Evolutionary conservation across 192 early-diverging fungal genomes (phyloP).

Genomic region (Podila verticillata): DNA sequence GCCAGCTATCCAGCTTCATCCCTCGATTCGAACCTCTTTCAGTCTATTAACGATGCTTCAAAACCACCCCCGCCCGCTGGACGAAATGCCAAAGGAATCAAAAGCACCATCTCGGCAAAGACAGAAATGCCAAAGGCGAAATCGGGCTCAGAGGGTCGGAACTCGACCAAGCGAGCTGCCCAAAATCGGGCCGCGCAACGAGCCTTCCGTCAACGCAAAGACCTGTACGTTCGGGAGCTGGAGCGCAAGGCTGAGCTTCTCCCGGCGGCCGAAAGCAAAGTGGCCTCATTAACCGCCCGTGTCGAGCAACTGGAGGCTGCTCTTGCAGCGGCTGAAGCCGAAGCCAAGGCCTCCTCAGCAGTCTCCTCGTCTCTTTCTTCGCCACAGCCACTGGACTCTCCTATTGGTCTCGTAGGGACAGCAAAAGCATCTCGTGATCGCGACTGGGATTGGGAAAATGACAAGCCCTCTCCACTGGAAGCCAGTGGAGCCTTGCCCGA

Average conservation of each 20-base stretch:
- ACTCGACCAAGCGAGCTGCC: constrained; percentile 76
- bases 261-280: constrained; percentile 17
- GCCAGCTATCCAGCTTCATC: neutral
- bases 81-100: no score
- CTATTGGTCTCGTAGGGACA: neutral
- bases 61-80: no score
- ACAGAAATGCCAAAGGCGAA: no score
- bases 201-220: constrained; percentile 88
- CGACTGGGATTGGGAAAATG: constrained; percentile 27
- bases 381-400: neutral
- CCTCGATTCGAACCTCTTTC: no score
- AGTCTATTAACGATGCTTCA: no score
- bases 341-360: neutral
- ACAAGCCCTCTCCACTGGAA: no score
- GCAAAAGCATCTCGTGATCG: constrained; percentile 8
- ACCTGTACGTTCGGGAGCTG: constrained; percentile 82
- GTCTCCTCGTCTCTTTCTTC: constrained; percentile 17
- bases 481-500: neutral
- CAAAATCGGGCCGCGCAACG: constrained; percentile 94
- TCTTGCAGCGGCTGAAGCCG: constrained; percentile 3
- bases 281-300: constrained; percentile 15
- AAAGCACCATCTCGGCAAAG: no score
- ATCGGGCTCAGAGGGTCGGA: constrained; percentile 15
- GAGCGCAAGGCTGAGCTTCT: constrained; percentile 71
- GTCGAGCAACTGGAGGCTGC: constrained; percentile 24